Base-by-base conservation (phyloP, 306 rosid genomes). In the Comarum palustre region DNA sequence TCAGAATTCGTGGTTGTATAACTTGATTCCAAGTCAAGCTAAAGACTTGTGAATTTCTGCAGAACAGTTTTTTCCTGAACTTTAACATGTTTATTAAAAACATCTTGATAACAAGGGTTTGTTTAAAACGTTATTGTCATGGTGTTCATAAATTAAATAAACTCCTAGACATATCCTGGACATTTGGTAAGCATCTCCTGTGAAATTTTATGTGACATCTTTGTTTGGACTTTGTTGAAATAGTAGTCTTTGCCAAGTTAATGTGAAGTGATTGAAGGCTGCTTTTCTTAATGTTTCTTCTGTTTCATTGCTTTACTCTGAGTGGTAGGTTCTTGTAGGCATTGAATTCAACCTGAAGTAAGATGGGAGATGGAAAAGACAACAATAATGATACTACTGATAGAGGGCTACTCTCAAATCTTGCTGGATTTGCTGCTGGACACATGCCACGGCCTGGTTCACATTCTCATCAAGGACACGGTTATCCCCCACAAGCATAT, bases 331-430 rank as follows among this genome's bases (percentile, higher is more conserved):
- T 73, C 64, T 5, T 47, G 48, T 5, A 74, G 46, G 48, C 67
- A 66, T 4, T 75, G 15, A 16, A 52, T 66, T 54, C 32, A 66
- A 66, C 22, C 29, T 68, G 63, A 50, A 61, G 77, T 72, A 77
- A 79, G 42, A 92, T 92, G 98, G 93, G 87, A 78, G 92, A 86
- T 60, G 96, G 92, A 41, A 78, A 81, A 29, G 83, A 84, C 74
- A 80, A 87, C 52, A 62, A 64, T 20, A 45, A 80, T 2, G 84
- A 83, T 34, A 75, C 83, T 41, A 65, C 47, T 60, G 95, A 93
- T 68, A 93, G 47, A 74, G 98, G 97, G 39, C 5, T 94, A 12
- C 74, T 91, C 52, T 89, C 96, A 67, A 67, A 74, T 46, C 62
- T 87, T 4, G 93, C 86, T 24, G 81, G 86, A 15, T 76, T 34